Evolutionary conservation across 148 eudicot species (phyloP).

Genomic region (Camellia granthamiana): DNA sequence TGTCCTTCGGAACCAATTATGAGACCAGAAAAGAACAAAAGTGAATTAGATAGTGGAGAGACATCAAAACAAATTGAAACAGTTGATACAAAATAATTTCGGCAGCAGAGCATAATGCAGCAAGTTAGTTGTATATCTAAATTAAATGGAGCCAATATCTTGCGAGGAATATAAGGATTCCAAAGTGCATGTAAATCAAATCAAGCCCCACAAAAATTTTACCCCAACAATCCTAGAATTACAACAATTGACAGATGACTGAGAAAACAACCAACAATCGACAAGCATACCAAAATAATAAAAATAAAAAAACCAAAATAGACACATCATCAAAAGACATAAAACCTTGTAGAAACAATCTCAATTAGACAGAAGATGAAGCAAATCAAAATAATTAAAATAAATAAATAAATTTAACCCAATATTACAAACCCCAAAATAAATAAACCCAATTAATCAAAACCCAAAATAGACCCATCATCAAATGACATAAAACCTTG

Average conservation of each 20-base stretch:
- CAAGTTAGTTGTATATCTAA: neutral
- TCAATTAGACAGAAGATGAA: neutral
- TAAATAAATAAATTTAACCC: too few species aligned
- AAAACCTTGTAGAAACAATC: neutral
- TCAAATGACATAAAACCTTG: neutral
- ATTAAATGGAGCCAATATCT: too few species aligned
- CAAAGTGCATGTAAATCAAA: neutral
- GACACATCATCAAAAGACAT: neutral
- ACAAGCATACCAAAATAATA: too few species aligned
- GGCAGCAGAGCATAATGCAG: neutral
- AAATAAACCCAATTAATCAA: neutral
- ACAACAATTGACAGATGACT: neutral
- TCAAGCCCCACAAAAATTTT: neutral
- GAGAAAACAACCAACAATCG: too few species aligned
- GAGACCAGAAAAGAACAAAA: conserved; percentile 7
- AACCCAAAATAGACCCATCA: neutral
- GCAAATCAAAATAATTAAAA: neutral
- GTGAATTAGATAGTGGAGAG: neutral
- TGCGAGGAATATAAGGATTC: neutral
- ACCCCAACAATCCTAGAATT: neutral
- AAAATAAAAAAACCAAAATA: neutral
- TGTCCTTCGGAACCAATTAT: neutral
- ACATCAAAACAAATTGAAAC: neutral
- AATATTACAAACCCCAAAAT: too few species aligned
- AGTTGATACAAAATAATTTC: neutral